Evolutionary conservation across 805 yeast genomes (phyloP), one percentile per base, ranked within the genome.

Genomic region (Candida nemodendra): DNA sequence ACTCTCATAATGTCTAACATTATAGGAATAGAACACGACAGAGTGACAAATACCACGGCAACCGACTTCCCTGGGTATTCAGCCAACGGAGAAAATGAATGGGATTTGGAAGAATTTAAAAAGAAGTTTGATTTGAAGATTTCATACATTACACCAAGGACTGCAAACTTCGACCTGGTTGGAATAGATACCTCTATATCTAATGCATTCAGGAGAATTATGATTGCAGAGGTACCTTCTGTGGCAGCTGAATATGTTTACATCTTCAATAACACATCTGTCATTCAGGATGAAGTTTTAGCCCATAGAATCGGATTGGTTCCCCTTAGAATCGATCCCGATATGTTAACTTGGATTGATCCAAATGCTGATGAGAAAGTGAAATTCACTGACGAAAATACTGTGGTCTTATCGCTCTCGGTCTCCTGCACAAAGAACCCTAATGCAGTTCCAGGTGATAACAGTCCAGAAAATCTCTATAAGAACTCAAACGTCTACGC

Each of bases 181-280:
- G 82, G 87, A 54, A 66, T 90, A 35, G 99, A 93, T 62, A 85
- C 98, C 1, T 86, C 98, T 9, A 70, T 93, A 41, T 90, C 98
- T 30, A 93, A 93, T 68, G 97, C 99, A 0, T 89, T 91, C 66
- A 82, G 99, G 59, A 83, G 99, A 57, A 85, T 93, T 53, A 90
- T 93, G 98, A 81, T 93, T 38, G 78, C 97, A 1, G 99, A 93
- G 61, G 95, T 93, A 27, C 99, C 99, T 15, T 77, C 93, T 2
- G 95, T 91, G 32, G 98, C 99, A 12, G 84, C 96, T 16, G 99
- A 93, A 64, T 79, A 86, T 45, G 88, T 93, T 13, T 89, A 82
- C 59, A 76, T 93, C 42, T 84, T 84, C 69, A 91, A 88, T 72
- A 93, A 93, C 65, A 93, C 99, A 1, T 87, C 96, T 1, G 96